Conservation (phyloP, 2,329 filamentous ascomycete genomes). For the Fusarium mexicanum region DNA sequence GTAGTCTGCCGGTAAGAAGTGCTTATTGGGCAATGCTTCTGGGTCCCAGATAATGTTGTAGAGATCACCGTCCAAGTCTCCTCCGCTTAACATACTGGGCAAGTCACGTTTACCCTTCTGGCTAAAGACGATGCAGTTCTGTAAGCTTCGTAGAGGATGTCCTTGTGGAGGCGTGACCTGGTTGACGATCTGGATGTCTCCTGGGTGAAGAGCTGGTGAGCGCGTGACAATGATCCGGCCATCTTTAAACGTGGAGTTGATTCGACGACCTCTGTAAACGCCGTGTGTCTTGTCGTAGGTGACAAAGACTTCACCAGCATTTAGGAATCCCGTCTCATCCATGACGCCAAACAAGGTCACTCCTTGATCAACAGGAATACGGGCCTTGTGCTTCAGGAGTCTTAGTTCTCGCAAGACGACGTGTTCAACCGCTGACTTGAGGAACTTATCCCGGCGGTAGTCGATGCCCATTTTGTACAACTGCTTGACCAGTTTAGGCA, state of each 20-base stretch:
- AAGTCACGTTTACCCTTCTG: slow-evolving; percentile 76
- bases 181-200: slow-evolving; percentile 75
- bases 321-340: slow-evolving; percentile 78
- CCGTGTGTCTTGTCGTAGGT: slow-evolving; percentile 58
- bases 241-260: slow-evolving; percentile 45
- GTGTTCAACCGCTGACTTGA: slow-evolving; percentile 76
- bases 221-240: slow-evolving; percentile 73
- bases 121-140: slow-evolving; percentile 84
- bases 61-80: slow-evolving; percentile 85
- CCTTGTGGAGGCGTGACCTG: slow-evolving; percentile 68
- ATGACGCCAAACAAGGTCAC: slow-evolving; percentile 85
- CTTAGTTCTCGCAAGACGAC: slow-evolving; percentile 76
- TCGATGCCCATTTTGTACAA: slow-evolving; percentile 68
- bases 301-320: slow-evolving; percentile 75
- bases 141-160: slow-evolving; percentile 69
- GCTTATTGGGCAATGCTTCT: slow-evolving; percentile 53
- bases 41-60: slow-evolving; percentile 83
- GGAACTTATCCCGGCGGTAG: slow-evolving; percentile 74
- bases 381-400: slow-evolving; percentile 79
- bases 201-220: slow-evolving; percentile 84
- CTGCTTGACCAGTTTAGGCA: slow-evolving; percentile 70
- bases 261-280: slow-evolving; percentile 31
- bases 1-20: slow-evolving; percentile 75
- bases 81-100: slow-evolving; percentile 81
- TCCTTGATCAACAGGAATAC: slow-evolving; percentile 76